Evolutionary conservation across 352 stramenopile species (phyloP).

Genomic region (Globisporangium parvum): DNA sequence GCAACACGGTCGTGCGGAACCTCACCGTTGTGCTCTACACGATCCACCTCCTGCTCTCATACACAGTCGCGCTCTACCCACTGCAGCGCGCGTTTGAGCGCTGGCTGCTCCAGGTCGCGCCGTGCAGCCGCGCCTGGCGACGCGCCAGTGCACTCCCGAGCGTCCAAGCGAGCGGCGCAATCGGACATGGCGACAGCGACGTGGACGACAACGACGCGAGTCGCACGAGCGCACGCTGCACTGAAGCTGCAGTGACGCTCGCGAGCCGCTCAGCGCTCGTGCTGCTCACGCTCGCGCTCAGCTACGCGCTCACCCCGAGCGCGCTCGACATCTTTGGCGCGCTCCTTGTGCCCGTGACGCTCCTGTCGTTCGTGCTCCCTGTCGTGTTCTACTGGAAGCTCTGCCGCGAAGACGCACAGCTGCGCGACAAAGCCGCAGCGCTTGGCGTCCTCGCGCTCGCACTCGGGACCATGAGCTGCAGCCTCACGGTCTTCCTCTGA

Average conservation of each 20-base stretch:
- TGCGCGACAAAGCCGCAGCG: slow-evolving; percentile 34
- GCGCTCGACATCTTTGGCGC: slow-evolving; percentile 56
- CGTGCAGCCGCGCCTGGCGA: slow-evolving; percentile 4
- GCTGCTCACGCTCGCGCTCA: slow-evolving; percentile 38
- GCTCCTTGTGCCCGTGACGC: slow-evolving; percentile 55
- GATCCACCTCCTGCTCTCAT: slow-evolving; percentile 69
- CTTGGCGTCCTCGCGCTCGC: slow-evolving; percentile 38
- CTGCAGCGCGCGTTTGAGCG: slow-evolving; percentile 60
- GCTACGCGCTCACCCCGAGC: slow-evolving; percentile 46
- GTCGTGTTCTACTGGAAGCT: slow-evolving; percentile 65
- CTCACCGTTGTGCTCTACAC: slow-evolving; percentile 70
- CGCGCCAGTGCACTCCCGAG: not conserved
- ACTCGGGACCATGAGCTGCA: slow-evolving; percentile 40
- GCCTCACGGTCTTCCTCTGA: slow-evolving; percentile 42
- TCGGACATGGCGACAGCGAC: slow-evolving; percentile 12
- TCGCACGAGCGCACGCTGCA: slow-evolving; percentile 7
- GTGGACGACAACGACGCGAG: slow-evolving; percentile 4
- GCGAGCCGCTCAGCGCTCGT: slow-evolving; percentile 47
- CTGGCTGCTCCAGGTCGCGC: slow-evolving; percentile 31
- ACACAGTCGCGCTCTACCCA: slow-evolving; percentile 60
- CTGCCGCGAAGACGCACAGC: slow-evolving; percentile 52
- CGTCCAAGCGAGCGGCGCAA: slow-evolving; percentile 11
- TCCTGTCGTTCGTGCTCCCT: slow-evolving; percentile 57
- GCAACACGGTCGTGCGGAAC: slow-evolving; percentile 63
- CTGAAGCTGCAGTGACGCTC: slow-evolving; percentile 33